A percentile compares a stretch with the other conserved stretches of the same genome.
phyloP scores from a whole-genome alignment of 1,284 basidiomycete genomes.

The Ganoderma sinense region DNA sequence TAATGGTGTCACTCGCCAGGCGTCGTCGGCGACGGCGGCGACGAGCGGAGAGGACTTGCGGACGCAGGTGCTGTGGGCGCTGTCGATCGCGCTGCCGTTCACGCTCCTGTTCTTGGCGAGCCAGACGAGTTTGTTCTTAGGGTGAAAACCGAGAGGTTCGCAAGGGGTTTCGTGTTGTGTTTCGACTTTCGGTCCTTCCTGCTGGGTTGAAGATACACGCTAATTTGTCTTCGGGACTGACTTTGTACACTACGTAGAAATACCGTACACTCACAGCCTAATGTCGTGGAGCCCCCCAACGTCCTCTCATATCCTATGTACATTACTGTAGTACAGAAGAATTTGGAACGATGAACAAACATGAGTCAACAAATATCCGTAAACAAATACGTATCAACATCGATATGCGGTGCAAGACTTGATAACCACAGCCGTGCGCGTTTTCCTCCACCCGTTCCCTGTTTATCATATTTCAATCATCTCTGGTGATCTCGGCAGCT shows the following conservation, averaged over 20 bases:
- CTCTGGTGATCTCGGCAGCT: too few species aligned
- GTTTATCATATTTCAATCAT: too few species aligned
- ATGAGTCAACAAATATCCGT: not conserved
- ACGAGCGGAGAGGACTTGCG: not conserved
- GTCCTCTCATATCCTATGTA: too few species aligned
- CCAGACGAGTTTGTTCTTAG: slow-evolving; percentile 7
- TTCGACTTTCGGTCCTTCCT: not conserved
- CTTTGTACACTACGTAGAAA: not conserved
- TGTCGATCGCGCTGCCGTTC: not conserved
- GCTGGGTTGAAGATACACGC: not conserved
- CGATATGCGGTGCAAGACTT: too few species aligned
- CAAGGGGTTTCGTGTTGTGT: too few species aligned
- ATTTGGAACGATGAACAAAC: too few species aligned
- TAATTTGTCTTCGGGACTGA: not conserved
- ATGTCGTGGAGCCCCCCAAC: not conserved
- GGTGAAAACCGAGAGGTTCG: not conserved
- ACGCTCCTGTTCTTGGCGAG: slow-evolving; percentile 9
- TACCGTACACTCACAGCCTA: slow-evolving; percentile 1
- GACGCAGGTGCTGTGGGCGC: slow-evolving; percentile 6
- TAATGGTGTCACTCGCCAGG: not conserved
- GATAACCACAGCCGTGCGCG: too few species aligned
- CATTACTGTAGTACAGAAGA: too few species aligned
- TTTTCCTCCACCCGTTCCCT: too few species aligned
- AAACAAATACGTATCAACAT: not conserved
- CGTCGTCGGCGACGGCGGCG: not conserved